Evolutionary conservation across 23 red algal genomes (phyloP), one percentile per base, ranked within the genome.

Genomic region (Gracilaria vermiculophylla): DNA sequence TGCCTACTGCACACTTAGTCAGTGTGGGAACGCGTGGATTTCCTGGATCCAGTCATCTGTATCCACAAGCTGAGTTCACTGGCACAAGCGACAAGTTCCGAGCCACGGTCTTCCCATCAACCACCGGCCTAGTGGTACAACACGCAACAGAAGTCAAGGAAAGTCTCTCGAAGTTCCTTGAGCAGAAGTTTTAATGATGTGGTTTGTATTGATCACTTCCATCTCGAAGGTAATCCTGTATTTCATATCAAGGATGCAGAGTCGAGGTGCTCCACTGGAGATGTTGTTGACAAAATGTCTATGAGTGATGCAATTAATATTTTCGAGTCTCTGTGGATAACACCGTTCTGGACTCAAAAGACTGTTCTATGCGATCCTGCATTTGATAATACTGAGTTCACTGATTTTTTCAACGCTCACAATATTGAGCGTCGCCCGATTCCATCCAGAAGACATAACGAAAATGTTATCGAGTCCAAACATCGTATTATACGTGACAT

Each of bases 391-490:
- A 25, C 28, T 15, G 25, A 25, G 32, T 89, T 89, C 42, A 60
- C 41, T 11, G 31, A 56, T 28, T 89, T 66, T 60, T 53, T 89
- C 5, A 35, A 50, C 20, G 20, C 14, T 5, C 31, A 8, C 21
- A 71, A 57, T 49, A 67, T 89, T 34, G 17, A 76, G 5, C 32
- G 16, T 6, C 49, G 58, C 44, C 67, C 52, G 27, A 79, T 89
- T 28, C 85, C 85, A 20, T 51, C 85, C 10, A 40, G 71, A 65
- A 44, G 85, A 48, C 67, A 89, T 71, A 89, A 79, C 47, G 78
- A 77, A 55, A 89, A 89, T 78, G 71, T 79, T 16, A 6, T 89
- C 17, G 85, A 89, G 53, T 78, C 71, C 8, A 89, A 89, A 57
- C 85, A 89, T 60, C 31, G 48, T n/a, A 36, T 89, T 5, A 89